Conservation (phyloP, 331 rosid species). For the Stylosanthes scabra region DNA sequence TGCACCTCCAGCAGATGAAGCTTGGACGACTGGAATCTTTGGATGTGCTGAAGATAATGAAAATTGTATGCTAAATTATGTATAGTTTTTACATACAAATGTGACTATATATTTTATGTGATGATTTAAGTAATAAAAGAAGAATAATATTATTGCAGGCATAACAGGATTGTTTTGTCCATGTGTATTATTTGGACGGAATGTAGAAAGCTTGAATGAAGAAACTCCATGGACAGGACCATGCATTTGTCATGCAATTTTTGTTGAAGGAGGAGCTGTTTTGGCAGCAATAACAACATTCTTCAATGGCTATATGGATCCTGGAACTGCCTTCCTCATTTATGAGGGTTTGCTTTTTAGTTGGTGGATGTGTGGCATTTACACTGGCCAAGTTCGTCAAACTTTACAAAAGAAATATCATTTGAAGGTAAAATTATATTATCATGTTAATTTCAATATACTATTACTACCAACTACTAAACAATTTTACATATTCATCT, state of each 20-base stretch:
- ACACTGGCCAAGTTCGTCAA: slow-evolving; percentile 93
- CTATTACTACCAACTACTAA: too few relatives aligned
- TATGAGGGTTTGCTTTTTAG: slow-evolving; percentile 84
- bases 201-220: slow-evolving; percentile 76
- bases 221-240: slow-evolving; percentile 86
- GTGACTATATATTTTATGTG: too few relatives aligned
- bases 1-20: slow-evolving; percentile 91
- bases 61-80: slow-evolving; percentile 63
- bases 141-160: slow-evolving; percentile 60
- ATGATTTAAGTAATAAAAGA: too few relatives aligned
- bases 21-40: slow-evolving; percentile 94
- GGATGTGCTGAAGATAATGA: slow-evolving; percentile 89
- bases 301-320: slow-evolving; percentile 63
- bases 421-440: slow-evolving; percentile 51
- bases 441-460: too few relatives aligned
- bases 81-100: too few relatives aligned
- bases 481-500: too few relatives aligned
- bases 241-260: slow-evolving; percentile 90
- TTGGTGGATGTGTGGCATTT: slow-evolving; percentile 99
- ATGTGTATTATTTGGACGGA: slow-evolving; percentile 91
- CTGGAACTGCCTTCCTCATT: slow-evolving; percentile 71
- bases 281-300: slow-evolving; percentile 80
- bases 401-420: slow-evolving; percentile 91
- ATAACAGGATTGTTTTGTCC: slow-evolving; percentile 89
- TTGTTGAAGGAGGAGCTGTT: slow-evolving; percentile 90